A percentile compares a stretch with the other conserved stretches of the same genome.
Conservation (phyloP, 2,329 filamentous ascomycete species). For the Clonostachys sp. region DNA sequence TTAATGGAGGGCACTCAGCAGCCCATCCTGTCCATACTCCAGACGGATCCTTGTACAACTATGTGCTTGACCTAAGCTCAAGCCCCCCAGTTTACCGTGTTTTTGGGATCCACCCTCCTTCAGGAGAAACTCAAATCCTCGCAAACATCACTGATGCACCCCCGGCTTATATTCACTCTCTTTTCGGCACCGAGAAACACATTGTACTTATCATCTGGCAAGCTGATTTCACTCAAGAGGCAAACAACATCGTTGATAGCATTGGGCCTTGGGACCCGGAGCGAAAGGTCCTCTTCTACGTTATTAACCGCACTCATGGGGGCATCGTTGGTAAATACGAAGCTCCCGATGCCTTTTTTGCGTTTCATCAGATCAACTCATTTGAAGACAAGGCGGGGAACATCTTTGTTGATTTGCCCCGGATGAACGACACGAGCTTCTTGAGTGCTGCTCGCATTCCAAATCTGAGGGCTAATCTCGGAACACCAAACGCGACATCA, state of each 20-base stretch:
- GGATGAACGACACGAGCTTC: conserved; percentile 47
- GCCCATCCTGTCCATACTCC: conserved; percentile 68
- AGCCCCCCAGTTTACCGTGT: conserved; percentile 56
- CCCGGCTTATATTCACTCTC: conserved; percentile 76
- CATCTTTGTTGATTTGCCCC: conserved; percentile 60
- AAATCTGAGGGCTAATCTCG: conserved; percentile 52
- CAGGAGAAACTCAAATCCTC: conserved; percentile 64
- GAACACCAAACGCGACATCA: conserved; percentile 38
- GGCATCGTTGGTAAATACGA: conserved; percentile 68
- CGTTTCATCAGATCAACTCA: conserved; percentile 73
- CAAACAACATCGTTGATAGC: conserved; percentile 57
- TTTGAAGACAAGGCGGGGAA: conserved; percentile 56
- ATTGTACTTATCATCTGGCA: conserved; percentile 71
- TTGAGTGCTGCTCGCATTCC: conserved; percentile 60
- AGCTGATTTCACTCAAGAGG: conserved; percentile 53
- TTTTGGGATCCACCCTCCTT: conserved; percentile 59
- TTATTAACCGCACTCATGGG: conserved; percentile 61
- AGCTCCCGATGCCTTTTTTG: conserved; percentile 63
- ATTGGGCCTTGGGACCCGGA: conserved; percentile 57
- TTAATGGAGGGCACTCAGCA: conserved; percentile 56
- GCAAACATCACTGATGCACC: conserved; percentile 54
- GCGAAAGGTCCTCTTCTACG: conserved; percentile 62
- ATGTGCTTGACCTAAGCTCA: conserved; percentile 63
- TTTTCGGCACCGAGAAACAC: conserved; percentile 68
- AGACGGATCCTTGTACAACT: conserved; percentile 77